These are phyloP conservation scores for Pneumocystis murina DNA, from an alignment of 1,139 yeast genomes.

Conservation along the genomic window DNA sequence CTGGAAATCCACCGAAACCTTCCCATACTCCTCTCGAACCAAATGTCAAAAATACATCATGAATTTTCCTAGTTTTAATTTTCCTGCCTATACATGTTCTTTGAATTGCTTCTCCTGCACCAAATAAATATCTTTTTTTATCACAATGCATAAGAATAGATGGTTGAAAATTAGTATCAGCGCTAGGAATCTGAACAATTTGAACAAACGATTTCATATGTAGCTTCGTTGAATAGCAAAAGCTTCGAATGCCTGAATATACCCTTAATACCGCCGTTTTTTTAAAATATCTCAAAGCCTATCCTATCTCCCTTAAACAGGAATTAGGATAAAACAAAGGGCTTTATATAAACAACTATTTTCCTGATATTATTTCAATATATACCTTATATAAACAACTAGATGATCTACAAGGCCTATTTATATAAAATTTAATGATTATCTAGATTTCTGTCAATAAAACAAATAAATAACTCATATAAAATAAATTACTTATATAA, in stretches of 20 bases:
- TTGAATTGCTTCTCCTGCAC: slow-evolving; percentile 9
- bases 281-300: not conserved
- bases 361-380: not conserved
- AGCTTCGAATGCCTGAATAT: not conserved
- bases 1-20: slow-evolving; percentile 9
- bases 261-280: not conserved
- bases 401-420: no score
- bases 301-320: not conserved
- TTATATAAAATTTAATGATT: no score
- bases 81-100: slow-evolving; percentile 4
- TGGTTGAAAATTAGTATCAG: slow-evolving; percentile 5
- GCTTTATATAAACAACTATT: no score
- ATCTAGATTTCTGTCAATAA: no score
- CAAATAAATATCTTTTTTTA: slow-evolving; percentile 8
- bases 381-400: not conserved
- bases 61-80: slow-evolving; percentile 3
- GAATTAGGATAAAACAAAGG: not conserved
- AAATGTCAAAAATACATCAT: slow-evolving; percentile 3
- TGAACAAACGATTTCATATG: not conserved
- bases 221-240: not conserved
- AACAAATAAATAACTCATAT: not conserved
- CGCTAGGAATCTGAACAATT: slow-evolving; percentile 2
- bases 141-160: slow-evolving; percentile 6
- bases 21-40: slow-evolving; percentile 6
- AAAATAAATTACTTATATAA: not conserved